Evolutionary conservation across 306 rosid species (phyloP), one percentile per base, ranked within the genome.

Genomic region (Pachyrhizus erosus): DNA sequence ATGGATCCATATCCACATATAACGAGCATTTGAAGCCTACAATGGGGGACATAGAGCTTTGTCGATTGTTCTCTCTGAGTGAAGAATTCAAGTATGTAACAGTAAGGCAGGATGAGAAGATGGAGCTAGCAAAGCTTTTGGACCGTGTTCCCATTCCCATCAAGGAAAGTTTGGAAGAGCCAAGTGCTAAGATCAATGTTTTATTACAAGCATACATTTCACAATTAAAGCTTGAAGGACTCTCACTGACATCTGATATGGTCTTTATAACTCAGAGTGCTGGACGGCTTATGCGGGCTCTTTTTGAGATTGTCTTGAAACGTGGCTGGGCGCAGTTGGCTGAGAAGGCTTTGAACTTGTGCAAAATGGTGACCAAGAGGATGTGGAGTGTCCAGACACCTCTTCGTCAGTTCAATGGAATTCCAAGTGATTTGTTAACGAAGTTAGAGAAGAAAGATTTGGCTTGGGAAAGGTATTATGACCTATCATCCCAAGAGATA

Each of bases 191-290:
- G 89, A 95, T 95, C 75, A 95, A 93, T 79, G 99, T 93, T 82
- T 86, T 95, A 82, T 88, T 95, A 85, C 99, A 95, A 84, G 97
- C 98, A 31, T 93, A 91, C 84, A 95, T 93, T 81, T 91, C 98
- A 77, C 97, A 91, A 73, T 82, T 95, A 79, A 93, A 95, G 90
- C 95, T 95, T 84, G 99, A 95, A 87, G 98, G 98, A 45, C 89
- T 95, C 78, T 93, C 98, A 15, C 82, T 95, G 85, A 91, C 98
- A 68, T 93, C 97, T 73, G 99, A 95, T 86, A 95, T 93, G 99
- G 98, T 93, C 73, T 95, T 88, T 84, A 95, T 95, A 80, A 95
- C 99, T 71, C 99, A 95, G 98, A 95, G 98, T 88, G 99, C 98
- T 7, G 98, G 96, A 18, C 95, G 99, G 18, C 99, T 95, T 85